A percentile compares a stretch with the other conserved stretches of the same genome.
Evolutionary conservation across 805 yeast genomes (phyloP).

Genomic region (Metschnikowia shivogae): DNA sequence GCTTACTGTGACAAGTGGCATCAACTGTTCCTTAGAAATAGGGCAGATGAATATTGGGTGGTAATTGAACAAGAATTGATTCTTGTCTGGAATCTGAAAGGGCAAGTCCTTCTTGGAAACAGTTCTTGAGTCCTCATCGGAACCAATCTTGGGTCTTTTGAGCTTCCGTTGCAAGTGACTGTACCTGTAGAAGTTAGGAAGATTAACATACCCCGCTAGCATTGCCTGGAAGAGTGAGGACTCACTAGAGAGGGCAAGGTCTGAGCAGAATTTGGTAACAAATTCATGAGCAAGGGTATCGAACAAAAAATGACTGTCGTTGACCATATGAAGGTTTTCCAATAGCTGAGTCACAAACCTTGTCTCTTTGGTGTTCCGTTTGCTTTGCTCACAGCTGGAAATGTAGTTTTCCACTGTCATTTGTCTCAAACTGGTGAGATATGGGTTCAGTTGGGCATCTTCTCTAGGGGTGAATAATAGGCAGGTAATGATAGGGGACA

Average conservation of each 20-base stretch:
- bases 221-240: slow-evolving; percentile 39
- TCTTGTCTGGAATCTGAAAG: slow-evolving; percentile 39
- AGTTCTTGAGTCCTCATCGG: slow-evolving; percentile 12
- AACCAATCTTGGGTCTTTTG: slow-evolving; percentile 8
- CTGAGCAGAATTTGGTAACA: slow-evolving; percentile 36
- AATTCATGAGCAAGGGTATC: slow-evolving; percentile 36
- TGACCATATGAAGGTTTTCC: slow-evolving; percentile 27
- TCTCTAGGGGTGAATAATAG: slow-evolving; percentile 19
- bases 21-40: slow-evolving; percentile 39
- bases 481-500: slow-evolving; percentile 34
- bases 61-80: slow-evolving; percentile 35
- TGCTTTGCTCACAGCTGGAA: slow-evolving; percentile 10
- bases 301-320: slow-evolving; percentile 28
- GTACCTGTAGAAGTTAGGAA: slow-evolving; percentile 42
- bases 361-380: slow-evolving; percentile 18
- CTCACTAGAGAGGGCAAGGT: slow-evolving; percentile 35
- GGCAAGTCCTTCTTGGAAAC: slow-evolving; percentile 32
- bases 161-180: slow-evolving; percentile 34
- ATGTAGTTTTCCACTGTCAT: slow-evolving; percentile 1
- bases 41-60: slow-evolving; percentile 47
- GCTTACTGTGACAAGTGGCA: slow-evolving; percentile 25
- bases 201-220: slow-evolving; percentile 37
- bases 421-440: slow-evolving; percentile 1
- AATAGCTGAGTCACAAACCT: slow-evolving; percentile 31
- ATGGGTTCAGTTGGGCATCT: slow-evolving; percentile 13